Conservation (phyloP, 169 alveolate genomes). For the Ichthyophthirius multifiliis region DNA sequence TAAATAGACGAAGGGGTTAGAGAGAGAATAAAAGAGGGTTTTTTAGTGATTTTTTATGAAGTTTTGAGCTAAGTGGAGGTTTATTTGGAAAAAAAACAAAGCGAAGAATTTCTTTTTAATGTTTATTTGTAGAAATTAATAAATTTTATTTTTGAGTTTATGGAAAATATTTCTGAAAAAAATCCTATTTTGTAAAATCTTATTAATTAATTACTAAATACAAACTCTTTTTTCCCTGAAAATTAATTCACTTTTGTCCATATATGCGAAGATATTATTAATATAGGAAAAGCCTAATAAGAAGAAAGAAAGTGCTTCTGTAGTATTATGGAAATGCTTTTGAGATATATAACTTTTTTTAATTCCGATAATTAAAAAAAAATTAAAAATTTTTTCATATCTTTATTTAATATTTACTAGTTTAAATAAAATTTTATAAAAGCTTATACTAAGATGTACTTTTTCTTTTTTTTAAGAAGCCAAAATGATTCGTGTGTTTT, state of each 20-base stretch:
- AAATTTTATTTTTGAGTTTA: not conserved
- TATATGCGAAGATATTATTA: not conserved
- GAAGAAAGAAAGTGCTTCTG: not conserved
- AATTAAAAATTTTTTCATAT: not conserved
- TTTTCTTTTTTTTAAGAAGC: not conserved
- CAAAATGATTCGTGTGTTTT: not conserved
- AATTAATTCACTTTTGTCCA: not conserved
- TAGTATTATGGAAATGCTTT: not conserved
- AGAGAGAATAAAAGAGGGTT: not conserved
- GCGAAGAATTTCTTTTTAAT: not conserved
- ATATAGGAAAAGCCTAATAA: not conserved
- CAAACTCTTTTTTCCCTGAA: not conserved
- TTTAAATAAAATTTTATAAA: not conserved
- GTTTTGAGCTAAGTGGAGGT: not conserved
- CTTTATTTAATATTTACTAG: not conserved
- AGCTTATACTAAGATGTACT: conserved; percentile 1
- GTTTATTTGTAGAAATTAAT: not conserved
- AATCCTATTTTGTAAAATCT: not conserved
- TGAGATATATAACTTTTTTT: not conserved
- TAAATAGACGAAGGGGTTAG: not conserved
- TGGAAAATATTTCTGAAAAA: not conserved
- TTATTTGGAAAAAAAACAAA: not conserved
- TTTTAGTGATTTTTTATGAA: not conserved
- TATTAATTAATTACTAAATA: not conserved
- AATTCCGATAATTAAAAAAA: not conserved